phyloP scores from a whole-genome alignment of 306 rosid species.

The Aeschynomene evenia region DNA sequence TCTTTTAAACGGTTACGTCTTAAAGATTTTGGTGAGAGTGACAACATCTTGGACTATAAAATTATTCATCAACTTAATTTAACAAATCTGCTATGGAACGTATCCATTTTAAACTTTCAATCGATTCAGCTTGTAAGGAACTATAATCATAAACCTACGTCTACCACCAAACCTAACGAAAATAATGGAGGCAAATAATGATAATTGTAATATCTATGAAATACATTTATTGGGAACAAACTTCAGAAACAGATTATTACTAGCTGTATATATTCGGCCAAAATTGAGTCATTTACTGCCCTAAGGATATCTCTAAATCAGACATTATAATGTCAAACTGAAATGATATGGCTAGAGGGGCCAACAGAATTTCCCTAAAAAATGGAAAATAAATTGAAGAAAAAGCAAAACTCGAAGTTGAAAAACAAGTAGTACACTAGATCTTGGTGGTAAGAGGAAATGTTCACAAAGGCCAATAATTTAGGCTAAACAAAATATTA shows the following conservation, averaged over 20 bases:
- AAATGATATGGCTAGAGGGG: not conserved
- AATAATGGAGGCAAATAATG: not conserved
- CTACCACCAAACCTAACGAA: not conserved
- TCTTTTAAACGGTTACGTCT: not conserved
- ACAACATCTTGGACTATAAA: not conserved
- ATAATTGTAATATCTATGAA: not conserved
- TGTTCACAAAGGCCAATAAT: slow-evolving; percentile 54
- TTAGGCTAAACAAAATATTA: slow-evolving; percentile 65
- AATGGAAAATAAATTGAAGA: slow-evolving; percentile 1
- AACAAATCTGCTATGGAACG: not conserved
- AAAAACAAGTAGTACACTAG: slow-evolving; percentile 31
- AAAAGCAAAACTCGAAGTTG: slow-evolving; percentile 33
- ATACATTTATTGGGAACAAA: not conserved
- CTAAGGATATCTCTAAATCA: not conserved
- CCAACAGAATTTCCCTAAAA: not conserved
- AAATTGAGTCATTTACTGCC: not conserved
- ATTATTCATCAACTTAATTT: not conserved
- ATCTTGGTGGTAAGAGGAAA: slow-evolving; percentile 37
- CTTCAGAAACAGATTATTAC: not conserved
- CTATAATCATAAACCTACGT: not conserved
- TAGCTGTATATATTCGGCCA: not conserved
- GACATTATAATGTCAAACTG: not conserved
- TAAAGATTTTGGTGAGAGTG: not conserved
- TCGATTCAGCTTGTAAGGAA: not conserved
- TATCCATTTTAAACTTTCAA: not conserved